These are phyloP conservation scores for Aegilops longissima DNA, from an alignment of 176 grass and related monocot genomes.

Conservation along the genomic window DNA sequence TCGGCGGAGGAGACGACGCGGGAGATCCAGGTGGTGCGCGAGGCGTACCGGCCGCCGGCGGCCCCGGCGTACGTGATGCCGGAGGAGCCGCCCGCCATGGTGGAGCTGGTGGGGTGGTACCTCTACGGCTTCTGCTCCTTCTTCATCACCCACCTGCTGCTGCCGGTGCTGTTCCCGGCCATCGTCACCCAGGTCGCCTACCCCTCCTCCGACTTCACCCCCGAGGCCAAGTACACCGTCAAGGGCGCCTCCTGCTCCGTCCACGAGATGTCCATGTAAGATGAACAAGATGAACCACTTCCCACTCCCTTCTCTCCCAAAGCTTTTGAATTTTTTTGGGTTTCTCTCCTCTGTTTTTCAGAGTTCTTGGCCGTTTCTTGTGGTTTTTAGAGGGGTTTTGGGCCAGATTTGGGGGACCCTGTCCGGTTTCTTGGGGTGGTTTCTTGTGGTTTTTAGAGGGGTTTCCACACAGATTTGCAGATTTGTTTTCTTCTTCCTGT, in stretches of 20 bases:
- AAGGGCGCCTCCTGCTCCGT: conserved; percentile 63
- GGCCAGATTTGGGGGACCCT: background rate
- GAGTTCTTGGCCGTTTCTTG: background rate
- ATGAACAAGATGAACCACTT: too few species aligned
- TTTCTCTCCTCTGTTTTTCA: background rate
- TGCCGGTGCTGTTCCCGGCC: conserved; percentile 83
- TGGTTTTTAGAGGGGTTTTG: background rate
- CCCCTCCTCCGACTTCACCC: conserved; percentile 54
- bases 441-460: background rate
- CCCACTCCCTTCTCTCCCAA: background rate
- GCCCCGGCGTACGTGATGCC: conserved; percentile 58
- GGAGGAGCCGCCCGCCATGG: conserved; percentile 62
- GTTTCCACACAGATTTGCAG: background rate
- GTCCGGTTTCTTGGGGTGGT: background rate
- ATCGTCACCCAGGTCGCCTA: conserved; percentile 78
- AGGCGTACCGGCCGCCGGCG: conserved; percentile 56
- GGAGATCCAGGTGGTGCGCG: conserved; percentile 74
- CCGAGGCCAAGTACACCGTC: conserved; percentile 33
- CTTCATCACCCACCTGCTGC: conserved; percentile 78
- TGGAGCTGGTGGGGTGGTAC: conserved; percentile 75
- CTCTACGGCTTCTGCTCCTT: conserved; percentile 88
- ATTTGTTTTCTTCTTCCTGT: background rate
- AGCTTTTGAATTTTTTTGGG: background rate
- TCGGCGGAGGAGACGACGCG: conserved; percentile 46
- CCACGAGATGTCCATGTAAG: conserved; percentile 89